Base-by-base conservation (phyloP, 768 basidiomycete species). In the Mycena maculata region DNA sequence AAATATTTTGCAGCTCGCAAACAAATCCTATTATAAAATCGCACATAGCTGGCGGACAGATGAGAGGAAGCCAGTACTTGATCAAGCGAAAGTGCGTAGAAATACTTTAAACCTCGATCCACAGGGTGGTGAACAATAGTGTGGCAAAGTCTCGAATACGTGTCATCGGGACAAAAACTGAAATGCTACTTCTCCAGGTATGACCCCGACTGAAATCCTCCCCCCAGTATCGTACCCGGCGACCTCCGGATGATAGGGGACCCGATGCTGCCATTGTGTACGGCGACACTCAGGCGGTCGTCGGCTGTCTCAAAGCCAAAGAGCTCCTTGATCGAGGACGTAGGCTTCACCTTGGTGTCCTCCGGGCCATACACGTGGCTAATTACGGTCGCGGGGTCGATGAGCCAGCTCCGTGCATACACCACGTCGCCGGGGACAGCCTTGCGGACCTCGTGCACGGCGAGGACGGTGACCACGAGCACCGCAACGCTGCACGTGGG, bases 321-420 rank as follows among this genome's bases (percentile, higher is more conserved):
- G 1, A 63, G 39, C 62, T 63, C 62, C 1, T 48, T 2, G 0
- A 23, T 11, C 6, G 20, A 10, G 3, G 16, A 2, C 6, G 62
- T 56, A 1, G 2, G 7, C 11, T 41, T 47, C 13, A 48, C 27
- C 53, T 56, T 56, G 16, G 38, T 15, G 5, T 59, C 56, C 6
- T 42, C 49, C 1, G 63, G 56, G 5, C 63, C 63, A 16, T 65
- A 65, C 20, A 56, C 63, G 3, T 48, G 28, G 49, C 63, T 39
- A 28, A 65, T 53, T 7, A n/a, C 58, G 8, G 65, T 60, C 0
- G 52, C 30, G 20, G 65, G 58, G 20, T 66, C 58, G 25, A 55
- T 4, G 20, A 66, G 65, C 4, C 57, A 25, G 39, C 57, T 60
- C 0, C 33, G 25, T 10, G 58, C 65, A 7, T 60, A 30, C 1